Base-by-base conservation (phyloP, 345 rosid genomes). In the Jatropha curcas region DNA sequence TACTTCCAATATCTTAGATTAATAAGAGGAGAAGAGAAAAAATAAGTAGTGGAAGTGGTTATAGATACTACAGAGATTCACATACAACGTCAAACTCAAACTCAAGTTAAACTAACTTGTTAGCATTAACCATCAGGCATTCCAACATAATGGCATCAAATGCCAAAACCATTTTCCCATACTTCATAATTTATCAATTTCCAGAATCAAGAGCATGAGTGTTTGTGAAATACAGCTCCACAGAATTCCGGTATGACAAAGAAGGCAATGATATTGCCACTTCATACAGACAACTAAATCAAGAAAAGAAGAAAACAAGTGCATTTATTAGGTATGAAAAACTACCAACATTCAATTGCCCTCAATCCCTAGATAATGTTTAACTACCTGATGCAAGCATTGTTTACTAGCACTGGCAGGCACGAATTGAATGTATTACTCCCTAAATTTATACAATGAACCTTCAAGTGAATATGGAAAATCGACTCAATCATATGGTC, bases 141-240 rank as follows among this genome's bases (percentile, higher is more conserved):
- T 60, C 30, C 17, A 62, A 33, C 50, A 33, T 4, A 45, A 61
- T 13, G 48, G 3, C 19, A 59, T 30, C 59, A 4, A 8, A 33
- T 30, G 16, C 64, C 9, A 39, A 11, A 46, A 55, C 28, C 48
- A n/a, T n/a, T 13, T 57, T 45, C 67, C 35, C 22, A n/a, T 7
- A 16, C 50, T 35, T 27, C 22, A 72, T 34, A 27, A 34, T 17
- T 25, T 72, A 72, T 35, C 60, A 67, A 27, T 60, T 25, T 14
- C 13, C 34, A 62, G 1, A 50, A 60, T 34, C 10, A 62, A 7
- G 51, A 48, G 4, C 73, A 39, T 28, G 25, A 31, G 22, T 61
- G 35, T 35, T 24, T 16, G 48, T 4, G 25, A 27, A 9, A 19
- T 31, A 50, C 19, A n/a, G 24, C 22, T 28, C 2, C 14, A 10